phyloP scores from a whole-genome alignment of 768 basidiomycete species.

The Galerina marginata region DNA sequence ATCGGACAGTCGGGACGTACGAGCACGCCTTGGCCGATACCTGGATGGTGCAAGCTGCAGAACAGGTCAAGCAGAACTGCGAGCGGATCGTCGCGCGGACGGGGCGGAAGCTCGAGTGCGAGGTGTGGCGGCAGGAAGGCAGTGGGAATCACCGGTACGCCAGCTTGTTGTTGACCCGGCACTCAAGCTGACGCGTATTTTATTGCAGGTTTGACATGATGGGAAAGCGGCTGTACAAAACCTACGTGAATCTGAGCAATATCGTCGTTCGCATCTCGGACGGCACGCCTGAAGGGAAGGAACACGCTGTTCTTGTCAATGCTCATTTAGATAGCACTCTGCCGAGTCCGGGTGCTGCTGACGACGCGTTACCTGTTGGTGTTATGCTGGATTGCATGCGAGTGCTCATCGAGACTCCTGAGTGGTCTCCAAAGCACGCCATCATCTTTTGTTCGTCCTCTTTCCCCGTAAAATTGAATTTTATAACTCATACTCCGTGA shows the following conservation, averaged over 20 bases:
- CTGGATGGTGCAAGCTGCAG: slow-evolving; percentile 78
- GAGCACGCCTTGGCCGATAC: slow-evolving; percentile 87
- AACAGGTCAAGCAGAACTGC: slow-evolving; percentile 66
- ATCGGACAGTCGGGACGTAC: slow-evolving; percentile 86
- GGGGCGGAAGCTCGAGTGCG: slow-evolving; percentile 78
- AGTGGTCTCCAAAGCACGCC: slow-evolving; percentile 75
- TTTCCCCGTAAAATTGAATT: background rate
- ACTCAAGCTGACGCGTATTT: background rate
- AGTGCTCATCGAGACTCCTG: slow-evolving; percentile 70
- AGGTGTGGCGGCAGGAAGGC: slow-evolving; percentile 90
- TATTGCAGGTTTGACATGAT: slow-evolving; percentile 89
- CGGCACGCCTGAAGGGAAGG: slow-evolving; percentile 72
- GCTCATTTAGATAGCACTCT: slow-evolving; percentile 90
- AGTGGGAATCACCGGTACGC: slow-evolving; percentile 86
- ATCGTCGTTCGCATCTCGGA: slow-evolving; percentile 87
- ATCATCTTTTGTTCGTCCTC: slow-evolving; percentile 79
- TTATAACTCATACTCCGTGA: background rate
- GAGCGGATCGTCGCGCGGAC: slow-evolving; percentile 51
- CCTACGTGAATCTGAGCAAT: slow-evolving; percentile 87
- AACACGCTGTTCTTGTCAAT: slow-evolving; percentile 86
- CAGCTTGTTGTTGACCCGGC: background rate
- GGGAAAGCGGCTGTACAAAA: slow-evolving; percentile 81
- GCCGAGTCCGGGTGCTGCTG: slow-evolving; percentile 87
- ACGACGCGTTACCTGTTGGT: slow-evolving; percentile 87
- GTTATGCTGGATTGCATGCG: slow-evolving; percentile 91